Evolutionary conservation across 164 flowering plant genomes (phyloP).

Genomic region (Houttuynia cordata): DNA sequence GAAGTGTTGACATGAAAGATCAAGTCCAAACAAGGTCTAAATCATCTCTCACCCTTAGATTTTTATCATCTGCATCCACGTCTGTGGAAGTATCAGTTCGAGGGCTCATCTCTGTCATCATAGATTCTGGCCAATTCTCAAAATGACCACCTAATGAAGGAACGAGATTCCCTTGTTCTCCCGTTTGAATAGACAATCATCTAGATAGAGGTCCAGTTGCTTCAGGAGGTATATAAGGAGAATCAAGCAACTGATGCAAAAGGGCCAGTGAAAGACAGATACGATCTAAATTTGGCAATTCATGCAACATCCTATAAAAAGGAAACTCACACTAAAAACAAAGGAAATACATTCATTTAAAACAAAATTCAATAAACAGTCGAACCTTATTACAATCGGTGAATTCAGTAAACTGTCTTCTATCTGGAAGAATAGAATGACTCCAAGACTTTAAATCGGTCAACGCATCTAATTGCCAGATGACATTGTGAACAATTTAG

Average conservation of each 20-base stretch:
- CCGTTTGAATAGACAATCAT: constrained; percentile 19
- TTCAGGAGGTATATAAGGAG: constrained; percentile 11
- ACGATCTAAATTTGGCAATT: neutral
- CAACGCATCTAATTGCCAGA: no score
- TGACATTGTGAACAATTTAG: no score
- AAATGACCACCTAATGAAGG: constrained; percentile 28
- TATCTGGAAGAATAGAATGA: no score
- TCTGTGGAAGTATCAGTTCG: constrained; percentile 87
- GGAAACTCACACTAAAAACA: no score
- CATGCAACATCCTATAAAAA: no score
- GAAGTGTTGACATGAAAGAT: neutral
- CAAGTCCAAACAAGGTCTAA: neutral
- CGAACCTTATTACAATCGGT: no score
- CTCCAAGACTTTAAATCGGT: no score
- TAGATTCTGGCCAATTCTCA: constrained; percentile 37
- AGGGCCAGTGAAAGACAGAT: neutral
- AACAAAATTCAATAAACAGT: no score
- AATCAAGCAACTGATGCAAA: constrained; percentile 16
- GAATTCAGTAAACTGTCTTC: no score
- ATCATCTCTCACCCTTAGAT: constrained; percentile 31
- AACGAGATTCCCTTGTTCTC: constrained; percentile 20
- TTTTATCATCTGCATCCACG: constrained; percentile 60
- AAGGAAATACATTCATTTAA: no score
- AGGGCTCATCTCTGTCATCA: constrained; percentile 87
- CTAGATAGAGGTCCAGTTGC: constrained; percentile 20